Evolutionary conservation across 2,329 filamentous ascomycete genomes (phyloP).

Genomic region (Cucurbitaria berberidis): DNA sequence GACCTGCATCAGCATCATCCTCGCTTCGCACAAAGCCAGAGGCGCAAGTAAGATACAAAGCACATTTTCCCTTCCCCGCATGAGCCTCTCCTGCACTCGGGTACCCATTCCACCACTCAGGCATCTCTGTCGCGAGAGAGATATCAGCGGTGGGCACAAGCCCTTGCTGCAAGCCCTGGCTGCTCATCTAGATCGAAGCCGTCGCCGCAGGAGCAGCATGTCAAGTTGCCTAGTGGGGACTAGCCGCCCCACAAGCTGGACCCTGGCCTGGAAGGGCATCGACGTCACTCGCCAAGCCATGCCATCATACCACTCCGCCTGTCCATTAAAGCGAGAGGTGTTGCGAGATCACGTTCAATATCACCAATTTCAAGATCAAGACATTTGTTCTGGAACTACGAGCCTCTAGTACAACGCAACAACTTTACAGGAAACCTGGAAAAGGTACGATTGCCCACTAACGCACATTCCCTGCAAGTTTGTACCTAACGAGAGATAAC

Average conservation of each 20-base stretch:
- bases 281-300: conserved; percentile 38
- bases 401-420: background rate
- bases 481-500: background rate
- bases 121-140: background rate
- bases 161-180: too few relatives aligned
- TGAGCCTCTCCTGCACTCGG: background rate
- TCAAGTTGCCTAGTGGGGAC: conserved; percentile 4
- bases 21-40: too few relatives aligned
- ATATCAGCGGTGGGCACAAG: background rate
- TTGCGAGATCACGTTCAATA: conserved; percentile 5
- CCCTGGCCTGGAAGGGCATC: conserved; percentile 23
- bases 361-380: background rate
- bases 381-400: background rate
- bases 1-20: too few relatives aligned
- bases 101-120: background rate
- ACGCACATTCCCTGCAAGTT: background rate
- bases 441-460: background rate
- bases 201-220: conserved; percentile 25
- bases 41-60: background rate
- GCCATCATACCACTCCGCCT: conserved; percentile 25
- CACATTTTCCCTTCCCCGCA: background rate
- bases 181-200: conserved; percentile 5
- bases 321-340: conserved; percentile 14
- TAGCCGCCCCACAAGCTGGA: conserved; percentile 18
- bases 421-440: background rate